A percentile compares a stretch with the other conserved stretches of the same genome.
These are phyloP conservation scores for Torulaspora gathmanii DNA, from an alignment of 805 yeast genomes.

Conservation along the genomic window DNA sequence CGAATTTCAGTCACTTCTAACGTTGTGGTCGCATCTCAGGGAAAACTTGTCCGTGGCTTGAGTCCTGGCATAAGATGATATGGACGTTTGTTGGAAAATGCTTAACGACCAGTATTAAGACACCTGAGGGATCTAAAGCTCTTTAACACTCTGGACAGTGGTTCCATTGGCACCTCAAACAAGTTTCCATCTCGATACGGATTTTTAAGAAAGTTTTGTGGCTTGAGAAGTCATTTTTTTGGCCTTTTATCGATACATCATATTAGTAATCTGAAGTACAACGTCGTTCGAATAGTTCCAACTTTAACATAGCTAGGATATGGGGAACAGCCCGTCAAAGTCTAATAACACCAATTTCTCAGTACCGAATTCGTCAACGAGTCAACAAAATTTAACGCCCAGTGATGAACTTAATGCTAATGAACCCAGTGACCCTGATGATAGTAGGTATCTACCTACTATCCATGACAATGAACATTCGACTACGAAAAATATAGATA, in stretches of 20 bases:
- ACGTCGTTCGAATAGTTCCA: neutral
- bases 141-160: neutral
- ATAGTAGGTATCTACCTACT: slow-evolving; percentile 43
- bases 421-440: slow-evolving; percentile 45
- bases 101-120: neutral
- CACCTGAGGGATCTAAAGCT: neutral
- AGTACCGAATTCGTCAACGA: slow-evolving; percentile 36
- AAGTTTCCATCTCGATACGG: too few species aligned
- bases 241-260: neutral
- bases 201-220: too few species aligned
- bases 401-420: slow-evolving; percentile 32
- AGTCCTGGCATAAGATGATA: neutral
- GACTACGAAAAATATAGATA: slow-evolving; percentile 12
- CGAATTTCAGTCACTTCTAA: neutral
- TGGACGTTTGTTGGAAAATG: neutral
- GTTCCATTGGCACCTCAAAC: neutral
- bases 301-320: slow-evolving; percentile 18
- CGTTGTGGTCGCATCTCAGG: neutral
- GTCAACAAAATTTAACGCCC: slow-evolving; percentile 32
- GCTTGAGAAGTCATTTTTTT: neutral
- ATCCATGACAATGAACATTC: slow-evolving; percentile 17
- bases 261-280: neutral
- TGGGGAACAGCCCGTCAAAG: slow-evolving; percentile 66
- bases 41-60: neutral
- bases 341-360: slow-evolving; percentile 40